These are phyloP conservation scores for Musa troglodytarum DNA, from an alignment of 176 grass and related monocot species.

Conservation along the genomic window DNA sequence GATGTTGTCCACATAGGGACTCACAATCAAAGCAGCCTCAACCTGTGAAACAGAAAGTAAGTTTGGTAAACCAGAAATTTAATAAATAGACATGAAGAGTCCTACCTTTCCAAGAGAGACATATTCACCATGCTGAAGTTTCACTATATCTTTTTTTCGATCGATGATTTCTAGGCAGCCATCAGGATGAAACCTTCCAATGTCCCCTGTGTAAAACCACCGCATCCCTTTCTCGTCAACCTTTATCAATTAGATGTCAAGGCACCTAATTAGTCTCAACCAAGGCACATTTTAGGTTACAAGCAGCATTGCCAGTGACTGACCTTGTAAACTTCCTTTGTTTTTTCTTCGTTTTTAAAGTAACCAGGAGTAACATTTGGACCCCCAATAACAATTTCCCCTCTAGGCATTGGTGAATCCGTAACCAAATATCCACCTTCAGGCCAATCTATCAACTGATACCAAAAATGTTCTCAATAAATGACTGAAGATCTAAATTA, in stretches of 20 bases:
- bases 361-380: constrained; percentile 69
- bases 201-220: constrained; percentile 90
- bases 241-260: constrained; percentile 23
- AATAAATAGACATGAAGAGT: not conserved
- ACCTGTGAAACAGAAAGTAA: constrained; percentile 35
- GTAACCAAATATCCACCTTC: constrained; percentile 70
- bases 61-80: not conserved
- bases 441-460: constrained; percentile 68
- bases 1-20: constrained; percentile 71
- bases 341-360: constrained; percentile 79
- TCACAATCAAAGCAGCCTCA: constrained; percentile 52
- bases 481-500: too few relatives aligned
- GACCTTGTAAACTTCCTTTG: constrained; percentile 74
- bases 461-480: not conserved
- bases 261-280: not conserved
- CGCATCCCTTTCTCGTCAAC: constrained; percentile 56
- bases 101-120: constrained; percentile 81
- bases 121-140: constrained; percentile 94
- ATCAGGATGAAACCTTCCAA: constrained; percentile 84
- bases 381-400: constrained; percentile 69
- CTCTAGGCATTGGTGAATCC: constrained; percentile 76
- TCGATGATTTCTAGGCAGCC: constrained; percentile 81
- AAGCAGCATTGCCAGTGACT: not conserved
- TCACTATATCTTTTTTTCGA: constrained; percentile 90
- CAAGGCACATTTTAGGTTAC: not conserved